phyloP scores from a whole-genome alignment of 768 basidiomycete species.

The Mycena crocata region DNA sequence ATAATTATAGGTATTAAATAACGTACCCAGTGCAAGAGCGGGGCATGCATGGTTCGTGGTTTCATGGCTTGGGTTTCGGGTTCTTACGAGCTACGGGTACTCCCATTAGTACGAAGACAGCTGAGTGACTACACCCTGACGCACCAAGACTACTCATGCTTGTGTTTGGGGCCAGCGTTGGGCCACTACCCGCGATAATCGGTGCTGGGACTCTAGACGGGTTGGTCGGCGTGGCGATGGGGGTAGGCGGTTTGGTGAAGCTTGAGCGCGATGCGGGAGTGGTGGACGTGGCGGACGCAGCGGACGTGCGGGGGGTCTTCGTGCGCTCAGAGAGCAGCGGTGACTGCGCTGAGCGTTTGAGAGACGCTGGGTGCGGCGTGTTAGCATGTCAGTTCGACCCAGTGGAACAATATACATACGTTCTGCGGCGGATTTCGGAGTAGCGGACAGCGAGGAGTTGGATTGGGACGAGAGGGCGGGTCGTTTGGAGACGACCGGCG shows the following conservation, averaged over 20 bases:
- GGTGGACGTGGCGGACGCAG: neutral
- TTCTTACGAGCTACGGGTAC: neutral
- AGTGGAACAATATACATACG: neutral
- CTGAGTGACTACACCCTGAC: neutral
- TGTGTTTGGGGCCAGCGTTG: neutral
- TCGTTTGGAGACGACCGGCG: neutral
- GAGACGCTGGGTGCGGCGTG: neutral
- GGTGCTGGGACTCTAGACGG: neutral
- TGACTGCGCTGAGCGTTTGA: slow-evolving; percentile 21
- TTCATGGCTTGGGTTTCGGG: neutral
- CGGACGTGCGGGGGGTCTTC: slow-evolving; percentile 13
- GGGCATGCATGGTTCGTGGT: neutral
- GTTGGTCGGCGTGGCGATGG: neutral
- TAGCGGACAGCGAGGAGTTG: neutral
- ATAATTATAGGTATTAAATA: neutral
- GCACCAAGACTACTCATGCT: neutral
- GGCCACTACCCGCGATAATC: neutral
- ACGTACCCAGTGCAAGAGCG: too few relatives aligned
- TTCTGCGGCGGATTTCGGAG: neutral
- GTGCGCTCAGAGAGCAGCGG: slow-evolving; percentile 6
- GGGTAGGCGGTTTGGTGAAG: slow-evolving; percentile 19
- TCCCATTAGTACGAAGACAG: neutral
- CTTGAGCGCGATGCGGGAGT: neutral
- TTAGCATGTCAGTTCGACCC: neutral
- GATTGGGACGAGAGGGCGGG: slow-evolving; percentile 21